Evolutionary conservation across 2,329 filamentous ascomycete species (phyloP), one percentile per base, ranked within the genome.

Genomic region (Fusarium stilboides): DNA sequence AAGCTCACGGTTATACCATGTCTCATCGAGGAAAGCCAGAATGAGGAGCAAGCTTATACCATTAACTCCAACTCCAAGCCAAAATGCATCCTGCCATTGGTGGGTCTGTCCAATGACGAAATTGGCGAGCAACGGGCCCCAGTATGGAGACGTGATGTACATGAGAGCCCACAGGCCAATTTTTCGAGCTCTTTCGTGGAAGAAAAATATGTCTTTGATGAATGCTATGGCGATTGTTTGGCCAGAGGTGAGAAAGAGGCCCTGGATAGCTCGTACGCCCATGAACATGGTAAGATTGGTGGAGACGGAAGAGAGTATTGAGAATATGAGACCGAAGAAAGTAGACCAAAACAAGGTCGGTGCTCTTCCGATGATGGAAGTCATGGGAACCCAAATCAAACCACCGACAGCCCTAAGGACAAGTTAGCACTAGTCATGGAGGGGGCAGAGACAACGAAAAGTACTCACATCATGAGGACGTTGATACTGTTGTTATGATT

Each of bases 181-280:
- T 72, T 85, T 85, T 22, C 83, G 76, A 1, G 84, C 83, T 36
- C 85, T 79, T 64, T 88, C 83, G 68, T 89, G 87, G 75, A 88
- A 87, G 78, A 87, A 89, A 78, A 87, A 89, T 59, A 88, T 81
- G 74, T 89, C 87, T 55, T 87, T 84, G 72, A 87, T 84, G 71
- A 84, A 84, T 68, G 85, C 84, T 52, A 88, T 77, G 12, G 83
- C 84, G 17, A 80, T 79, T 6, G 78, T 80, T 60, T 84, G 83
- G 9, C 76, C 74, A 9, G 82, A 81, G 6, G 83, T 84, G 34
- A 79, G 80, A 73, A 86, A 85, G 65, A 86, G 82, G 20, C 84
- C 81, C 3, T 39, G 51, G 4, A 71, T 31, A 3, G 67, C 67
- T 44, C 69, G 51, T 31, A 62, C 52, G 10, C 43, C 69, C 14